These are phyloP conservation scores for Serendipita sp. DNA, from an alignment of 768 basidiomycete genomes.

Conservation along the genomic window DNA sequence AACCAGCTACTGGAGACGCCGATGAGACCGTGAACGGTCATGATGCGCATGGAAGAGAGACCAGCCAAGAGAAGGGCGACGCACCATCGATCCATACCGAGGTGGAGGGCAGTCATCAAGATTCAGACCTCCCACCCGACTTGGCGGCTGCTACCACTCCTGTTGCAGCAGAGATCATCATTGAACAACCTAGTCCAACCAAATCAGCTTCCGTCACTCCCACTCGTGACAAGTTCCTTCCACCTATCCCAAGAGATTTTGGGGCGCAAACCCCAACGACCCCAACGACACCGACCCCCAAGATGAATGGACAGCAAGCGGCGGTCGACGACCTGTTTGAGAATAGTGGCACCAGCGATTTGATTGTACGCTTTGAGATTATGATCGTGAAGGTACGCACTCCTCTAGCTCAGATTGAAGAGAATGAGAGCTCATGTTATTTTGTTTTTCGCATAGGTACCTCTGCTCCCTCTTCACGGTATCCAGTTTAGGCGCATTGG, in stretches of 20 bases:
- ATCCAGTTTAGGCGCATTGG: constrained; percentile 85
- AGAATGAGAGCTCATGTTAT: no score
- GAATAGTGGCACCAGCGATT: constrained; percentile 51
- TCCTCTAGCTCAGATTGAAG: no score
- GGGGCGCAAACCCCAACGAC: constrained; percentile 20
- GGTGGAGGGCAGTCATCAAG: constrained; percentile 15
- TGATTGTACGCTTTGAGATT: constrained; percentile 92
- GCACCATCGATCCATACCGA: constrained; percentile 14
- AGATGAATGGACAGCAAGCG: constrained; percentile 43
- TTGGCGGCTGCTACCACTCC: neutral
- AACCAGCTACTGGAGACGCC: constrained; percentile 13
- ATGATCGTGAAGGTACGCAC: constrained; percentile 82
- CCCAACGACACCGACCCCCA: constrained; percentile 17
- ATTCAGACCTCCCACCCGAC: constrained; percentile 8
- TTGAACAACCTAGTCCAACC: constrained; percentile 7
- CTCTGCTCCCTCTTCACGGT: constrained; percentile 83
- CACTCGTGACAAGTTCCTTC: constrained; percentile 36
- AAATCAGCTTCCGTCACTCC: constrained; percentile 1
- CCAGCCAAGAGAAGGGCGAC: neutral
- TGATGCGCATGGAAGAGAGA: neutral
- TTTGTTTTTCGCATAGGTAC: constrained; percentile 41
- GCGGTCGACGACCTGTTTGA: constrained; percentile 58
- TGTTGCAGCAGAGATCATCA: neutral
- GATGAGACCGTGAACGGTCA: constrained; percentile 2
- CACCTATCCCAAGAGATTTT: constrained; percentile 68